Evolutionary conservation across 2,329 filamentous ascomycete species (phyloP).

Genomic region (Periglandula ipomoeae): DNA sequence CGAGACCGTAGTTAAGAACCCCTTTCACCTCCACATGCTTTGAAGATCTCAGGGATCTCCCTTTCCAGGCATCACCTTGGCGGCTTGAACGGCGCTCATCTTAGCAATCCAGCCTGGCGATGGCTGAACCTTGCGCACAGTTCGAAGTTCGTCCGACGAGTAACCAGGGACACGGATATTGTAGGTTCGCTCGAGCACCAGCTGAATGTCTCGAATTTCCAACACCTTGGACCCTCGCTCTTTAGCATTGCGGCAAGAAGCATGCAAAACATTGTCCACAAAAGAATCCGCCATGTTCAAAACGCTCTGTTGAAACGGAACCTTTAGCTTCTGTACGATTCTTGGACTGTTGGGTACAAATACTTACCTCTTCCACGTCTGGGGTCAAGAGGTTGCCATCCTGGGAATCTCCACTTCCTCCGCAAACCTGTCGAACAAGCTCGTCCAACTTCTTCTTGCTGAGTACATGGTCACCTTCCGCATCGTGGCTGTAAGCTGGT

Average conservation of each 20-base stretch:
- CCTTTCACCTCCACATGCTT: background rate
- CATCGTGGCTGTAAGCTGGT: conserved; percentile 78
- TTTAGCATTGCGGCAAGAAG: conserved; percentile 86
- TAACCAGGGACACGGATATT: conserved; percentile 92
- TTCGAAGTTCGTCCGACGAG: conserved; percentile 86
- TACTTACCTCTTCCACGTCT: conserved; percentile 85
- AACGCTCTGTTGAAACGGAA: conserved; percentile 51
- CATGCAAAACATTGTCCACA: conserved; percentile 80
- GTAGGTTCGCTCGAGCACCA: conserved; percentile 75
- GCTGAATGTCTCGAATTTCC: conserved; percentile 79
- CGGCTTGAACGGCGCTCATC: conserved; percentile 92
- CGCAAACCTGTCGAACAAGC: conserved; percentile 86
- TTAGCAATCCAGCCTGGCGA: conserved; percentile 87
- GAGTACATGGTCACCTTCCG: conserved; percentile 85
- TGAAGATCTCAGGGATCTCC: conserved; percentile 26
- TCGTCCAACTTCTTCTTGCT: conserved; percentile 98
- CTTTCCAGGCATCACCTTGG: conserved; percentile 66
- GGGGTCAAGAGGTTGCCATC: conserved; percentile 74
- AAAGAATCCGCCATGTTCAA: conserved; percentile 89
- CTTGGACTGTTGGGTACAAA: background rate
- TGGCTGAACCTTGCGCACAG: conserved; percentile 87
- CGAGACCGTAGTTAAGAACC: too few relatives aligned
- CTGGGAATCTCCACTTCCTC: conserved; percentile 61
- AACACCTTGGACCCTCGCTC: conserved; percentile 83
- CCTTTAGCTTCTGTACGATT: conserved; percentile 11